phyloP scores from a whole-genome alignment of 192 early-diverging fungal species.

The Polychytrium aggregatum region DNA sequence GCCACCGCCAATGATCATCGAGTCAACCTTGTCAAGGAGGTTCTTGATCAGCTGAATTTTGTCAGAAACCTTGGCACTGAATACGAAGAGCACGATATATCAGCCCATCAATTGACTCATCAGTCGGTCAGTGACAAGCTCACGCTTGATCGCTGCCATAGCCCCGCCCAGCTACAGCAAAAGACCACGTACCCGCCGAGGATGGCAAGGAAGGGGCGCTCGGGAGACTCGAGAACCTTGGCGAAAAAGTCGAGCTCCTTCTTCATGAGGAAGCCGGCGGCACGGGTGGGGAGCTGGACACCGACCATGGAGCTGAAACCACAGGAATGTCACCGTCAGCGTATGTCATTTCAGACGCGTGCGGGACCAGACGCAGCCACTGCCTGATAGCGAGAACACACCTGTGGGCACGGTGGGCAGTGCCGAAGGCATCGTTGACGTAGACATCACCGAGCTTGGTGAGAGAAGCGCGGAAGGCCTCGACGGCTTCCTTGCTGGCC shows the following conservation, averaged over 20 bases:
- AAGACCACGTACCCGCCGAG: slow-evolving; percentile 75
- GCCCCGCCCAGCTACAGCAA: too few relatives aligned
- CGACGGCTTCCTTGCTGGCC: slow-evolving; percentile 68
- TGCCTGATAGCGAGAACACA: neutral
- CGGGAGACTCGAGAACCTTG: slow-evolving; percentile 87
- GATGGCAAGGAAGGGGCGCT: slow-evolving; percentile 90
- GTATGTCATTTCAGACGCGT: slow-evolving; percentile 30
- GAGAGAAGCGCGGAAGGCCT: slow-evolving; percentile 82
- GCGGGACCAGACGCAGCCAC: neutral
- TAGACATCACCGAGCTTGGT: slow-evolving; percentile 91
- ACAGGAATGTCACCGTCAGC: too few relatives aligned
- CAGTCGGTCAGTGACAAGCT: too few relatives aligned
- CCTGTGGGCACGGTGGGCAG: slow-evolving; percentile 95
- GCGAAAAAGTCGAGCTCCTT: slow-evolving; percentile 99
- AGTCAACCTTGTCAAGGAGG: slow-evolving; percentile 81
- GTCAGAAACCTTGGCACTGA: slow-evolving; percentile 90
- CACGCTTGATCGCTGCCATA: too few relatives aligned
- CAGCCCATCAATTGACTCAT: too few relatives aligned
- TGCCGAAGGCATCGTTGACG: slow-evolving; percentile 98
- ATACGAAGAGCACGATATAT: neutral
- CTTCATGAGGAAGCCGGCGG: slow-evolving; percentile 96
- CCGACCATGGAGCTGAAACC: slow-evolving; percentile 95
- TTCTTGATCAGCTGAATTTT: slow-evolving; percentile 98
- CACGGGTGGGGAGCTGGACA: slow-evolving; percentile 75
- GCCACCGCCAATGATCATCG: slow-evolving; percentile 62